Base-by-base conservation (phyloP, 306 rosid genomes). In the Cyclanthera cordifolia region DNA sequence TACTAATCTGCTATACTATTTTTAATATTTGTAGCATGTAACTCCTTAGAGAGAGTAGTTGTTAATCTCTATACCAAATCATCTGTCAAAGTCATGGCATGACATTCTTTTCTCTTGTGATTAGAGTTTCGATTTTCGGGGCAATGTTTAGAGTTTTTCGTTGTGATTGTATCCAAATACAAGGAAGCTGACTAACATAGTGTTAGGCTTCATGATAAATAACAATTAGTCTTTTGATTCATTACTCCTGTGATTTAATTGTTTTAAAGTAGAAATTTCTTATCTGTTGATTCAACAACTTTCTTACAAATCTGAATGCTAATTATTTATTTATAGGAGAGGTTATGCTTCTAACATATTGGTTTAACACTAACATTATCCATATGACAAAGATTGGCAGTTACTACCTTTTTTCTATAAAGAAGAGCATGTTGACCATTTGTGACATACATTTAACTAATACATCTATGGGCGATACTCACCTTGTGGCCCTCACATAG, bases 51-150 rank as follows among this genome's bases (percentile, higher is more conserved):
- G 53, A 27, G 64, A 64, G 20, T 63, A 43, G 53, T 64, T 39
- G 9, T 12, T 37, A 45, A 19, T 63, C 20, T 63, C 51, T 41
- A 21, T 21, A 23, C 70, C 24, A 65, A 45, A 67, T 72, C 73
- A 21, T 75, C 53, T 71, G 24, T 53, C 19, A 50, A 54, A n/a
- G 47, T 61, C 63, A 58, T 43, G 34, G 39, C 52, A 61, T 70
- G 74, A 51, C 48, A 65, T 32, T 53, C 75, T 37, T 48, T 53
- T 47, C n/a, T 73, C 21, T 41, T 70, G n/a, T 52, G 73, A 39
- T 53, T 73, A 72, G 74, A 56, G 60, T 14, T 76, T 66, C 30
- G 17, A 20, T 32, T 41, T 45, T 65, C 23, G 13, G 1, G 3
- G 10, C 21, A 65, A 13, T 65, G 70, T 65, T 45, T 65, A 65